Percentiles rank a stretch among this genome's conserved stretches.
These are phyloP conservation scores for Colletotrichum ledebouriae DNA, from an alignment of 2,329 filamentous ascomycete species.

Conservation along the genomic window DNA sequence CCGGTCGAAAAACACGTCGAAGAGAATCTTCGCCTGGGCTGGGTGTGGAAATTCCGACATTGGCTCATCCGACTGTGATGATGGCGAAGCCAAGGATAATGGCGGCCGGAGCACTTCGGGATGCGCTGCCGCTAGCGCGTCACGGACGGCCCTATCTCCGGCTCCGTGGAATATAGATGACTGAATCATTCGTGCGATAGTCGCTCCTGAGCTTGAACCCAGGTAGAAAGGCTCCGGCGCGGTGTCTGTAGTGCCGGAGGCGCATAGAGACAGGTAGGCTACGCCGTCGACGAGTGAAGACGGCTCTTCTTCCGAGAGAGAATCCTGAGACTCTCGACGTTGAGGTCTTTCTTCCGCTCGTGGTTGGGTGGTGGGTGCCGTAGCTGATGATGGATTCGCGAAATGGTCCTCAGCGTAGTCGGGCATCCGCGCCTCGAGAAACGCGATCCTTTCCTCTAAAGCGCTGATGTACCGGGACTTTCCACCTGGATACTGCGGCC, in stretches of 20 bases:
- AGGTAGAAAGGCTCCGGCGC: slow-evolving; percentile 47
- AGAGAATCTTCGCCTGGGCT: slow-evolving; percentile 43
- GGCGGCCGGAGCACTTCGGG: slow-evolving; percentile 20
- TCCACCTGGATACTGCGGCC: slow-evolving; percentile 48
- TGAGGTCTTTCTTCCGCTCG: background rate
- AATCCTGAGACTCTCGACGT: slow-evolving; percentile 25
- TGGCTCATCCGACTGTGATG: slow-evolving; percentile 30
- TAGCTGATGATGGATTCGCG: background rate
- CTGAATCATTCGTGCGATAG: slow-evolving; percentile 48
- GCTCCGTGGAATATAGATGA: slow-evolving; percentile 45
- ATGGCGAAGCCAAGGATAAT: background rate
- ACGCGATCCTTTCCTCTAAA: slow-evolving; percentile 48
- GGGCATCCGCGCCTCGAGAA: slow-evolving; percentile 47
- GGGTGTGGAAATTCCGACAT: slow-evolving; percentile 42
- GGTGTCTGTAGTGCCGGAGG: slow-evolving; percentile 45
- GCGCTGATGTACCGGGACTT: slow-evolving; percentile 48
- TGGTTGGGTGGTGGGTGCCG: background rate
- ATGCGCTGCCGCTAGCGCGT: slow-evolving; percentile 4
- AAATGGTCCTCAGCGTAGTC: slow-evolving; percentile 48
- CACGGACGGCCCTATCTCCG: slow-evolving; percentile 25
- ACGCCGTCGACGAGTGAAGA: slow-evolving; percentile 46
- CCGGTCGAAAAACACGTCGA: slow-evolving; percentile 47
- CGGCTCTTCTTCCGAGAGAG: slow-evolving; percentile 43
- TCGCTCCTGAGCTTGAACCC: slow-evolving; percentile 47
- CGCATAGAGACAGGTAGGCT: slow-evolving; percentile 46